Evolutionary conservation across 2,329 filamentous ascomycete genomes (phyloP), one percentile per base, ranked within the genome.

Genomic region (Aspergillus eucalypticola): DNA sequence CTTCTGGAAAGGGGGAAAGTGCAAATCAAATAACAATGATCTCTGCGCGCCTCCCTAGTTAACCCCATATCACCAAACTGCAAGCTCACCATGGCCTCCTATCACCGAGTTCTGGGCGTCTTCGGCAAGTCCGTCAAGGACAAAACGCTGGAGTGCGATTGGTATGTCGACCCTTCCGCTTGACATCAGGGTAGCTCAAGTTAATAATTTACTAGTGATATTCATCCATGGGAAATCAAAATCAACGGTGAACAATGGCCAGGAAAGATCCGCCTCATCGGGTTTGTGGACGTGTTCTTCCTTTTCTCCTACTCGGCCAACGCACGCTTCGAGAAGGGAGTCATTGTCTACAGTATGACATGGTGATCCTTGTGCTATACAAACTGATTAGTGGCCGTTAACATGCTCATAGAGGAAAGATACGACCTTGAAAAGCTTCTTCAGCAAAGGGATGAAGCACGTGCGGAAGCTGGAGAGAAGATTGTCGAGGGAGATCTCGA

Each of bases 261-360:
- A 5, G 60, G 58, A 10, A 62, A 60, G 21, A 62, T 62, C 41
- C 60, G 60, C 8, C 54, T 62, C 3, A 52, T 62, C 29, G 60
- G 58, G 5, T 62, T 62, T n/a, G 44, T 62, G 8, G 60, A 62
- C 15, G 60, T 60, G 8, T 62, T 62, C 32, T 62, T 62, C 29
- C 38, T 62, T 15, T 52, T 62, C 50, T 60, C 60, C 13, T 62
- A 62, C 54, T 62, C 60, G 7, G 58, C 60, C 49, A 60, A 58
- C 27, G 54, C 48, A 11, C 27, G 60, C 5, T 62, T 62, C 41
- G 60, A 62, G 44, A 48, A 57, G n/a, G 60, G 60, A 3, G 56
- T 62, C 32, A 60, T 62, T 17, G 50, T 62, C 27, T 62, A 62
- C 51, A 62, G 60, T 60, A 10, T 21, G 60, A 17, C 10, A 6